Conservation (phyloP, 1,139 yeast species). For the Diutina mesorugosa region DNA sequence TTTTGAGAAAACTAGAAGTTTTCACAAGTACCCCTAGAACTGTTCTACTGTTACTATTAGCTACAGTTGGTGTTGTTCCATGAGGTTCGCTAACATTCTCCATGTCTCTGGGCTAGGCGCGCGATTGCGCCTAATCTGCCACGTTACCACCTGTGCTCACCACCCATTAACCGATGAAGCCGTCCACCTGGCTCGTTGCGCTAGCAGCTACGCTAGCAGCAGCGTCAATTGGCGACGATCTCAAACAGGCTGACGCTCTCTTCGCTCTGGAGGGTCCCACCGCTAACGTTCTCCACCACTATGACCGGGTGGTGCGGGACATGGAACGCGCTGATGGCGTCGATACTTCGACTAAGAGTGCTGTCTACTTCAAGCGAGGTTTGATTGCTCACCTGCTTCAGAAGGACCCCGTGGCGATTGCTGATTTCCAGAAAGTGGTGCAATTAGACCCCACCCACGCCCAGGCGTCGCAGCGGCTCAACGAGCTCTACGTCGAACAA, state of each 20-base stretch:
- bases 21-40: no score
- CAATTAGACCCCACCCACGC: slow-evolving; percentile 21
- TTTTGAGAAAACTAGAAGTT: no score
- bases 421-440: slow-evolving; percentile 32
- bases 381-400: slow-evolving; percentile 6
- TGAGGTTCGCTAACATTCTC: background rate
- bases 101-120: background rate
- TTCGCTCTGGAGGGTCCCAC: background rate
- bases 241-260: background rate
- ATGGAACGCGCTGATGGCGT: background rate
- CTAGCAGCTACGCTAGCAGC: background rate
- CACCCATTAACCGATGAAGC: background rate
- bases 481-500: slow-evolving; percentile 30
- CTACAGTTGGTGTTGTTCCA: background rate
- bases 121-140: background rate
- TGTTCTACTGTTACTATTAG: background rate
- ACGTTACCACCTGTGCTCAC: background rate
- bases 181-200: background rate
- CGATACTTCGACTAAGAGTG: background rate
- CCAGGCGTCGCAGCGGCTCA: slow-evolving; percentile 31
- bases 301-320: slow-evolving; percentile 2
- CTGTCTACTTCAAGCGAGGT: background rate
- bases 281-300: background rate
- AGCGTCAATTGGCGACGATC: background rate
- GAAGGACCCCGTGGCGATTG: slow-evolving; percentile 32